Percentiles rank a stretch among this genome's conserved stretches.
Conservation (phyloP, 2,329 filamentous ascomycete species). For the Claviceps purpurea region DNA sequence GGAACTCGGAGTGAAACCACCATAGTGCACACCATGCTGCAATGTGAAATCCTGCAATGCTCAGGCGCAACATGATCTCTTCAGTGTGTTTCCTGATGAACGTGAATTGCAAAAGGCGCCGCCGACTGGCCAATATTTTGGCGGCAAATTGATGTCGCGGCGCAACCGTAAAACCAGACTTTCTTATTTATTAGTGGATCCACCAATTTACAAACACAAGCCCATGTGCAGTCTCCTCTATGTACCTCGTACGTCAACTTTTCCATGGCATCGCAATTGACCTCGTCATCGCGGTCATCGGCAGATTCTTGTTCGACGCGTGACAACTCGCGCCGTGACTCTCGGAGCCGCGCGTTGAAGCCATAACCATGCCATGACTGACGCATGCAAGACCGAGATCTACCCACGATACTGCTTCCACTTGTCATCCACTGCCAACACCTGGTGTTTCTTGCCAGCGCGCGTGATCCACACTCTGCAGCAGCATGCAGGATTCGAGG, state of each 20-base stretch:
- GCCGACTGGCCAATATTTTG: no score
- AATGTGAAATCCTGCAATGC: background rate
- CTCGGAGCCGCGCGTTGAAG: background rate
- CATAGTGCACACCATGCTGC: background rate
- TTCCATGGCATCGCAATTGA: background rate
- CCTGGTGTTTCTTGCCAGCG: conserved; percentile 43
- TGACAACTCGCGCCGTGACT: background rate
- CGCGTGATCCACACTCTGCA: conserved; percentile 35
- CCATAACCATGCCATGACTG: conserved; percentile 37
- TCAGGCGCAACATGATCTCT: no score
- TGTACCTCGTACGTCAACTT: background rate
- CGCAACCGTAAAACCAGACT: no score
- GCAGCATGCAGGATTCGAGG: conserved; percentile 37
- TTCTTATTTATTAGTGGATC: background rate
- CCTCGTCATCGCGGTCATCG: background rate
- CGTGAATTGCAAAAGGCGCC: no score
- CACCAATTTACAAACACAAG: background rate
- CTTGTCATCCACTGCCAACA: conserved; percentile 45
- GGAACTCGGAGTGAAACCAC: background rate
- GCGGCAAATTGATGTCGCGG: no score
- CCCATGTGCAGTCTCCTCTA: background rate
- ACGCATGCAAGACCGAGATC: conserved; percentile 21
- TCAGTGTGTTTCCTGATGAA: no score
- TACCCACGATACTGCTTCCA: conserved; percentile 53
- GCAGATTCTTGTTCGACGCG: background rate